Evolutionary conservation across 495 filamentous ascomycete genomes (phyloP).

Genomic region (Sordaria brevicollis): DNA sequence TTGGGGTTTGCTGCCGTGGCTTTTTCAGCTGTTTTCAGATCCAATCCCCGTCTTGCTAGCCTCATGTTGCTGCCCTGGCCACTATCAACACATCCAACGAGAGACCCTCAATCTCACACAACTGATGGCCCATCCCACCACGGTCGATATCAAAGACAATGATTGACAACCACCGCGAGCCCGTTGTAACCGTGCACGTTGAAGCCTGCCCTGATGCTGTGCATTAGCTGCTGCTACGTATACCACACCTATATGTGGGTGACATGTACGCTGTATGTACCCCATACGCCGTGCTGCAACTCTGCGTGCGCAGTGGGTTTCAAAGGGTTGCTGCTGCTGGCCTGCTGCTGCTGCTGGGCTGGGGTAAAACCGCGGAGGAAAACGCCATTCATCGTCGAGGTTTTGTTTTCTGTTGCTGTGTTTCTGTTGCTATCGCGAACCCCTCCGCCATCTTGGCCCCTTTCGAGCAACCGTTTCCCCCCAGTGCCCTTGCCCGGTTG

Average conservation of each 20-base stretch:
- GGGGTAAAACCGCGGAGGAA: neutral
- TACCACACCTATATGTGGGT: neutral
- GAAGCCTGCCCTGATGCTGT: neutral
- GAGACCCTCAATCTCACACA: neutral
- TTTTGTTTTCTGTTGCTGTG: neutral
- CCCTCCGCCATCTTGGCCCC: neutral
- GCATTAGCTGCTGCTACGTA: neutral
- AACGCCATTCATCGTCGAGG: neutral
- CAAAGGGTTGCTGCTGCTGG: neutral
- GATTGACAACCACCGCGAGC: neutral
- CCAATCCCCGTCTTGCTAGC: neutral
- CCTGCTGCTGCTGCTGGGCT: too few species aligned
- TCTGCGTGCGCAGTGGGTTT: neutral
- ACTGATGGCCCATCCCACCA: neutral
- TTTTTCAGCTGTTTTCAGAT: neutral
- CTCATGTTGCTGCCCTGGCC: neutral
- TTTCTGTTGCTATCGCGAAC: neutral
- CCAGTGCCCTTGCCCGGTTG: neutral
- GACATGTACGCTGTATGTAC: neutral
- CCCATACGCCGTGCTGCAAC: neutral
- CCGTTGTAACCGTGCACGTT: neutral
- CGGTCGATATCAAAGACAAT: neutral
- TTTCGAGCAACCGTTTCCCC: neutral
- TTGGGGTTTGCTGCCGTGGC: neutral
- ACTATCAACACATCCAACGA: neutral